Base-by-base conservation (phyloP, 208 protist species). In the Acanthamoeba triangularis region DNA sequence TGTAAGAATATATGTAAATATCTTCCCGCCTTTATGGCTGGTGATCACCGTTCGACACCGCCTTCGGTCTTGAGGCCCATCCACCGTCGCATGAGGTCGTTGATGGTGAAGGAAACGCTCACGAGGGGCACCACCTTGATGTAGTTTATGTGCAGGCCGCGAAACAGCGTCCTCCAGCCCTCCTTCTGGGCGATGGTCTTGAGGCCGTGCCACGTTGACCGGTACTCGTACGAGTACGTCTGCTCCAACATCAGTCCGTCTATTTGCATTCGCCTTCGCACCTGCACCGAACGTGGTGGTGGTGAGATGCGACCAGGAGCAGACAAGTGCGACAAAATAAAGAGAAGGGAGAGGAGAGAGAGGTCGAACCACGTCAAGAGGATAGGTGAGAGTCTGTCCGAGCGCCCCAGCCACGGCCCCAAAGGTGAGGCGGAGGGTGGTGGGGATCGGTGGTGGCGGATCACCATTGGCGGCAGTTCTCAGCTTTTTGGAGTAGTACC, bases 131-230 rank as follows among this genome's bases (percentile, higher is more conserved):
- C 84, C 52, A 90, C 84, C 52, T 90, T 90, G 84, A 90, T 90
- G 84, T 90, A 90, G 56, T 90, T 90, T 35, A 90, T 90, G 56
- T 90, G 84, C 20, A 90, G 84, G 30, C 84, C 84, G n/a, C 84
- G 84, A 67, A 90, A 90, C 6, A 90, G 54, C 10, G 52, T 69
- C 33, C 4, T 72, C 54, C 49, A 69, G 47, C 84, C 84, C 54
- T 90, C 84, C 2, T 65, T 30, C 14, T 49, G 44, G 30, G 30
- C 84, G 28, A 90, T 33, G 8, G 54, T 61, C 23, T 69, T 61
- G n/a, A 90, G 84, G 10, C 84, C 84, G 59, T 90, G 54, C 56
- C 47, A 61, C 10, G 84, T 90, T 14, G 84, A 90, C 8, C 54
- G 49, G 30, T 90, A 90, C 20, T 13, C 28, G 61, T 90, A 90